Base-by-base conservation (phyloP, 164 flowering plant genomes). In the Vitis amurensis region DNA sequence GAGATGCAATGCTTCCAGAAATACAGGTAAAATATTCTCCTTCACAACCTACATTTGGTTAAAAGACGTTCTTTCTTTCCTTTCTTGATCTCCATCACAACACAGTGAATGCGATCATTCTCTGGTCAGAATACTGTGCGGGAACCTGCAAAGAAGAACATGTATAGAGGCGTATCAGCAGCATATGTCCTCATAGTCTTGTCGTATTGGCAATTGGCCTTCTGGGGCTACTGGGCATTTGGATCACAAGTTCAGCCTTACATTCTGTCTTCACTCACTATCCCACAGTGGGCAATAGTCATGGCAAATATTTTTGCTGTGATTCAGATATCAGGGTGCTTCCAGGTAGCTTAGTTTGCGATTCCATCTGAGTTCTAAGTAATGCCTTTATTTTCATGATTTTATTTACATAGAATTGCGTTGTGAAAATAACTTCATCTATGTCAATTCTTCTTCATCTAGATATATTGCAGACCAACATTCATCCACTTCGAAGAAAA, bases 1-100 rank as follows among this genome's bases (percentile, higher is more conserved):
- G 91, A 30, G 89, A 88, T 76, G 91, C 87, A 66, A 86, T 86
- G 89, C 91, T 88, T 67, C 91, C 89, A 12, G 91, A 87, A 73
- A 87, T 85, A 77, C 91, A 87, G 79, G 91, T 82, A 76, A 62
- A 50, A 6, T 29, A 49, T 19, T 66, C 31, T 11, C 50, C 50
- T 52, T 49, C 4, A 37, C 48, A 51, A 60, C 6, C 13, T 11
- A 16, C 19, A 53, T 47, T 37, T 11, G n/a, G n/a, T 62, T 15
- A 66, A 66, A 12, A 49, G 1, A 9, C 47, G 15, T 3, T 37
- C 4, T 37, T 3, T 37, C 44, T 37, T 37, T 37, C 44, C 44
- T 37, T 37, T 37, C 44, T 1, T 63, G 19, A 47, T 23, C 27
- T 23, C 27, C 27, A 23, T 23, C 27, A 23, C 27, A 23, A 23